Base-by-base conservation (phyloP, 2,329 filamentous ascomycete species). In the Fusarium phyllophilum region DNA sequence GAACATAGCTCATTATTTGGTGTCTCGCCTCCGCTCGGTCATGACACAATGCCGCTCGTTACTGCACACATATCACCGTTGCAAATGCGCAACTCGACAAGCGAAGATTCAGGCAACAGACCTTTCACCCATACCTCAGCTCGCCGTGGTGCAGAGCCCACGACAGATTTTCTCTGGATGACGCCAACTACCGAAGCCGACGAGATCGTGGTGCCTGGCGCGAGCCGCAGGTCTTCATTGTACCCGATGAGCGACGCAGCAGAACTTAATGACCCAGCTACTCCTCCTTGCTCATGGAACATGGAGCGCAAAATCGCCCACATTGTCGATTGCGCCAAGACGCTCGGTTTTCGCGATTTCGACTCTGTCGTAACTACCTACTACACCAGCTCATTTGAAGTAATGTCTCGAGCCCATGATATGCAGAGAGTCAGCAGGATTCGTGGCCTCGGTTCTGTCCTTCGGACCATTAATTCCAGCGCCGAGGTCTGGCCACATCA, bases 111-210 rank as follows among this genome's bases (percentile, higher is more conserved):
- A 10, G 15, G 12, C 13, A 24, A n/a, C 8, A 51, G 10, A n/a
- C 15, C 3, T 13, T 14, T 12, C 22, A 5, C 7, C 10, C 3
- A 12, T 1, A 4, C 22, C 15, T 24, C 8, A 18, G 15, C 22
- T n/a, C 15, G 14, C 20, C 22, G 11, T 18, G n/a, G 7, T 18
- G 1, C 8, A 24, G 31, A 51, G 11, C n/a, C 8, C 18, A 5
- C 17, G 12, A 18, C 31, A 51, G 5, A 12, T 10, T n/a, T 20
- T 33, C 11, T 24, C 12, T 34, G 18, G 31, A 14, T 24, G 11
- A 20, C 31, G 9, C 15, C 48, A 9, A 24, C 22, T 18, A 51
- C 31, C 15, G 15, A 33, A 6, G 7, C 10, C 3, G 24, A 34
- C 8, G 48, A 34, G 31, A 13, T 24, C 22, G 7, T 31, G 3